Conservation (phyloP, 305 asterid species). For the Plantago lanceolata region DNA sequence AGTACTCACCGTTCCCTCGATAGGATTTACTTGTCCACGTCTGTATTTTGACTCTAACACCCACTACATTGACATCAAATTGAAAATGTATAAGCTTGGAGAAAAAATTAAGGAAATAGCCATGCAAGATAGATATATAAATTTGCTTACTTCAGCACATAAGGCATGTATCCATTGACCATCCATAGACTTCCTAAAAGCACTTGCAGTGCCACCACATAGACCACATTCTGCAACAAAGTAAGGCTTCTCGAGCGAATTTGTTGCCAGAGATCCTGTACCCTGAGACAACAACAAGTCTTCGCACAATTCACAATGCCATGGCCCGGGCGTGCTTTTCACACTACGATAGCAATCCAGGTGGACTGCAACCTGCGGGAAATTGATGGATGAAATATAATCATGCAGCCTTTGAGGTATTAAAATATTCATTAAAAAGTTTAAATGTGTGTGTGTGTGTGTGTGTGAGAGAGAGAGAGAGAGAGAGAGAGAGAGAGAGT, state of each 20-base stretch:
- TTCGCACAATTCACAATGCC: conserved; percentile 97
- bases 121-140: conserved; percentile 21
- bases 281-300: conserved; percentile 55
- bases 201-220: conserved; percentile 96
- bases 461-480: too few species aligned
- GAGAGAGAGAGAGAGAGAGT: too few species aligned
- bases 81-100: conserved; percentile 13
- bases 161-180: conserved; percentile 98
- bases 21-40: conserved; percentile 77
- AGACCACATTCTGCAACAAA: conserved; percentile 82
- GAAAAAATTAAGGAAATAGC: conserved; percentile 21
- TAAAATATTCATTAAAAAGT: conserved; percentile 9
- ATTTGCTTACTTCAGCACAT: conserved; percentile 87
- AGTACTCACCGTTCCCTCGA: conserved; percentile 67
- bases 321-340: conserved; percentile 74
- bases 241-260: conserved; percentile 67
- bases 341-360: conserved; percentile 90
- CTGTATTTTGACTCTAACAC: conserved; percentile 72
- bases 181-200: conserved; percentile 84
- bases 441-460: too few species aligned
- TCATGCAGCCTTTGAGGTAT: conserved; percentile 3
- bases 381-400: conserved; percentile 6
- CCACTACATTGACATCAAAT: conserved; percentile 61
- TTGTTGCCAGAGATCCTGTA: conserved; percentile 49
- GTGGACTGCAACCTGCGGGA: conserved; percentile 80